Base-by-base conservation (phyloP, 352 stramenopile genomes). In the Albugo candida region DNA sequence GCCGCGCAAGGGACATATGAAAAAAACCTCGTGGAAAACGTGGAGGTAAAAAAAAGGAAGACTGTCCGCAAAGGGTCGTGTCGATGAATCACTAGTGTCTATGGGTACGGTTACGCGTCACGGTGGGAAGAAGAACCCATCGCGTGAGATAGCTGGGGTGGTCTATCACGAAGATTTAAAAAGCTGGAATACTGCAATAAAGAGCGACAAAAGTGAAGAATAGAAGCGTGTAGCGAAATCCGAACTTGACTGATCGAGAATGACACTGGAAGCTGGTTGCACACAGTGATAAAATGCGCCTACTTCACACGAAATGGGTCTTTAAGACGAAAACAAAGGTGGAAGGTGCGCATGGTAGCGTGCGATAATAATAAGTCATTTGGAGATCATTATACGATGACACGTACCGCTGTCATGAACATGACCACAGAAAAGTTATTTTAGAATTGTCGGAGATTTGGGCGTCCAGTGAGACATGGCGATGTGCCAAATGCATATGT, bases 271-370 rank as follows among this genome's bases (percentile, higher is more conserved):
- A 43, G 19, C 17, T 8, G 17, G 38, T 43, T 19, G 8, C 17
- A 43, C 8, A 8, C 17, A 19, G 3, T 19, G 38, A 43, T 8
- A 2, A 8, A 8, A 21, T 24, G 8, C 17, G 17, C 17, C 38
- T 8, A 8, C 38, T 43, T 8, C 38, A 43, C 38, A 49, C 4
- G 24, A 16, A 53, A 13, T 55, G 50, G 50, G 50, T 55, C 5
- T 52, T 54, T 16, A 47, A 53, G 12, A 4, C 47, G 16, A 55
- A 55, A 44, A 43, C 1, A 16, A 31, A 14, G 55, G 56, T 1
- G 44, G 54, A 55, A 55, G 34, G 41, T 19, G 5, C 43, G 50
- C 4, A 11, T 55, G 16, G 50, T 55, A 14, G 45, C 45, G 5
- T 20, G 47, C 18, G 50, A 47, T 13, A 40, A 37, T n/a, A 6